Conservation (phyloP, 2,329 filamentous ascomycete species). For the Bipolaris oryzae region DNA sequence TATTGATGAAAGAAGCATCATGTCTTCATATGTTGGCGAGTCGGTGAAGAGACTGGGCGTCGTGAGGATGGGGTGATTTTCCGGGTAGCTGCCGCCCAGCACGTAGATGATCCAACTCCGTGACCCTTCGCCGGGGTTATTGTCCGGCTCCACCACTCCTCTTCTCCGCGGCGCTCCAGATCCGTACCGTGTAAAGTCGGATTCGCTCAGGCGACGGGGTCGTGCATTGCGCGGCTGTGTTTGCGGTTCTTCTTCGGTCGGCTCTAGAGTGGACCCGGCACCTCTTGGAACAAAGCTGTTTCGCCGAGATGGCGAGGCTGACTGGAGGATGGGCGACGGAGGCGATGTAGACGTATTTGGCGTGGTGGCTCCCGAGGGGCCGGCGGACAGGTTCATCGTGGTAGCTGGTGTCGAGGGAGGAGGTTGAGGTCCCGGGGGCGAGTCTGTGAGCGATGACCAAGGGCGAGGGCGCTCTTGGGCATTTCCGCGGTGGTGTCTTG, state of each 20-base stretch:
- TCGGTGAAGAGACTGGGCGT: conserved; percentile 74
- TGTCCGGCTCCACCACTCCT: conserved; percentile 64
- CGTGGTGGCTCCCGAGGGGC: conserved; percentile 58
- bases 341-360: conserved; percentile 42
- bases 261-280: conserved; percentile 50
- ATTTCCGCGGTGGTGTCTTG: conserved; percentile 57
- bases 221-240: conserved; percentile 51
- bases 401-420: conserved; percentile 67
- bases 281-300: conserved; percentile 49
- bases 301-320: conserved; percentile 46
- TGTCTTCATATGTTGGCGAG: conserved; percentile 74
- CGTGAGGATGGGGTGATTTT: conserved; percentile 72
- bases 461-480: conserved; percentile 50
- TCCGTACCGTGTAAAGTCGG: conserved; percentile 65
- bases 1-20: conserved; percentile 70
- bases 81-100: conserved; percentile 70
- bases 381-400: conserved; percentile 61
- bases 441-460: conserved; percentile 58
- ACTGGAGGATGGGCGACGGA: conserved; percentile 45
- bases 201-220: conserved; percentile 64
- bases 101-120: conserved; percentile 76
- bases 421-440: conserved; percentile 63
- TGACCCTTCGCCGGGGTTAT: conserved; percentile 62
- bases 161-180: conserved; percentile 67
- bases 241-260: conserved; percentile 51